Conservation (phyloP, 352 stramenopile species). For the Globisporangium radiosum region DNA sequence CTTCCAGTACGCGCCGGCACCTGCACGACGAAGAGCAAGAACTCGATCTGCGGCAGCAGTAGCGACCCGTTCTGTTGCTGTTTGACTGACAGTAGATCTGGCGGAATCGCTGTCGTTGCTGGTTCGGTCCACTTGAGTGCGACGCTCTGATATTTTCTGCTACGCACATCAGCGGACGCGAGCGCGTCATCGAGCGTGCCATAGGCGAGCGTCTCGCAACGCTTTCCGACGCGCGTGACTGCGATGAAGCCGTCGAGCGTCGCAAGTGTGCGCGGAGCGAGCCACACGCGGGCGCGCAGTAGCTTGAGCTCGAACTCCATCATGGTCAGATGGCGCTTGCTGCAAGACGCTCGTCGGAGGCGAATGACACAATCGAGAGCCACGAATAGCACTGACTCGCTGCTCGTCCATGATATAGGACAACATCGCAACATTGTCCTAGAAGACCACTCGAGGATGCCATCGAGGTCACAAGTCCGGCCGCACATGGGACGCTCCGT, state of each 20-base stretch:
- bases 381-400: too few relatives aligned
- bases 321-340: too few relatives aligned
- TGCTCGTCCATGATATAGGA: too few relatives aligned
- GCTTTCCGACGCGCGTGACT: conserved; percentile 16
- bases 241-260: conserved; percentile 33
- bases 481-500: too few relatives aligned
- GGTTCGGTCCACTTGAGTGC: conserved; percentile 22
- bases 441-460: too few relatives aligned
- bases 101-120: conserved; percentile 2
- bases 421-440: too few relatives aligned
- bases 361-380: too few relatives aligned
- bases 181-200: conserved; percentile 18
- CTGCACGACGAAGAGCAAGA: conserved; percentile 29
- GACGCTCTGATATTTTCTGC: conserved; percentile 14
- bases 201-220: conserved; percentile 18
- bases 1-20: neutral
- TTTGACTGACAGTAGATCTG: conserved; percentile 8
- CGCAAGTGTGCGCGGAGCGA: conserved; percentile 19
- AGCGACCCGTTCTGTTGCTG: neutral
- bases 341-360: too few relatives aligned
- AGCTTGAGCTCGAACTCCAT: conserved; percentile 25
- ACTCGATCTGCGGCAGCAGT: conserved; percentile 13
- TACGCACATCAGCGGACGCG: neutral
- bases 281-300: conserved; percentile 31
- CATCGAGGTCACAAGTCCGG: too few relatives aligned